These are phyloP conservation scores for Lachnellula subtilissima DNA, from an alignment of 2,329 filamentous ascomycete species.

Conservation along the genomic window DNA sequence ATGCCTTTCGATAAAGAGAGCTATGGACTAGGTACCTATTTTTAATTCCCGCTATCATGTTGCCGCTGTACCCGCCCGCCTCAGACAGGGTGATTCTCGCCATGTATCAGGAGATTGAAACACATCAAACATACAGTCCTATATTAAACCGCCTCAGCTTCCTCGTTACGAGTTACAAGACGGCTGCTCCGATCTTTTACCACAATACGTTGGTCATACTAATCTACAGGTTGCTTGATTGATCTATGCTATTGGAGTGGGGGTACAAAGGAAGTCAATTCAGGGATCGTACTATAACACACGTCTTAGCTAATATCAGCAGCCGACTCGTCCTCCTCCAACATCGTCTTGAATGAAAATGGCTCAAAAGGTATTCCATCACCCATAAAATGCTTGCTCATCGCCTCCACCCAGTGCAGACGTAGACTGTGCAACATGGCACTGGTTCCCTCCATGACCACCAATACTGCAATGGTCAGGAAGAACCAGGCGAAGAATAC, in stretches of 20 bases:
- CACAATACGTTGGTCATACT: slow-evolving; percentile 11
- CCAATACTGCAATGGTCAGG: slow-evolving; percentile 73
- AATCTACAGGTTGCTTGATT: slow-evolving; percentile 18
- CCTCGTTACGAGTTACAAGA: not conserved
- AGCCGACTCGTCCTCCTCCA: slow-evolving; percentile 74
- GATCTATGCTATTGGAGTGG: slow-evolving; percentile 16
- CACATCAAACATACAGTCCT: too few relatives aligned
- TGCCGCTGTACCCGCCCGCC: too few relatives aligned
- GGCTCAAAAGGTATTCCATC: slow-evolving; percentile 82
- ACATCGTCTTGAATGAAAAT: slow-evolving; percentile 77
- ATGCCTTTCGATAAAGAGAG: too few relatives aligned
- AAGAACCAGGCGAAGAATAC: slow-evolving; percentile 89
- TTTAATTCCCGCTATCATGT: too few relatives aligned
- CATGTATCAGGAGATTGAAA: too few relatives aligned
- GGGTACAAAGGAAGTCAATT: not conserved
- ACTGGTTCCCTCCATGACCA: slow-evolving; percentile 93
- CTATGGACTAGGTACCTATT: too few relatives aligned
- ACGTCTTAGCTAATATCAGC: slow-evolving; percentile 41
- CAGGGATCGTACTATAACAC: not conserved
- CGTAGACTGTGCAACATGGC: slow-evolving; percentile 91
- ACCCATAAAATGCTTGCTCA: slow-evolving; percentile 95
- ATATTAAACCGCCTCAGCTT: too few relatives aligned
- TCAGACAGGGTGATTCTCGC: too few relatives aligned
- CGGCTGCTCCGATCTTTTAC: not conserved
- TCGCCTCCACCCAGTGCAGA: slow-evolving; percentile 94